These are phyloP conservation scores for Colletotrichum sidae DNA, from an alignment of 2,329 filamentous ascomycete genomes.

Conservation along the genomic window DNA sequence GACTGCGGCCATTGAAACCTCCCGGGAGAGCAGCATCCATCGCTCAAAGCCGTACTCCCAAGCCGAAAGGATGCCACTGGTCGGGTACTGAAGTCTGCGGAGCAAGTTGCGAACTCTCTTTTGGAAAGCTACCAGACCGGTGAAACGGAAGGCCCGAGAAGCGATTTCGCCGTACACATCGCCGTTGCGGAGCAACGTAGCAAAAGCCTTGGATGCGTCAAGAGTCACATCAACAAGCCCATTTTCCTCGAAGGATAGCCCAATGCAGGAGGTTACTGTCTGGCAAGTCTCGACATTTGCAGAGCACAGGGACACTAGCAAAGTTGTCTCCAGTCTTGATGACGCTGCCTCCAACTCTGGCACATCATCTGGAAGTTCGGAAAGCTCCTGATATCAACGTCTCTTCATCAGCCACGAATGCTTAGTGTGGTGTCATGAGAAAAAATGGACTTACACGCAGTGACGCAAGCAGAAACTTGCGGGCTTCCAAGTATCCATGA, in stretches of 20 bases:
- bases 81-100: conserved; percentile 70
- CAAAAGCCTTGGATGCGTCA: conserved; percentile 61
- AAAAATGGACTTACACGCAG: conserved; percentile 54
- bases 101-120: conserved; percentile 72
- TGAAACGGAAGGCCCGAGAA: conserved; percentile 73
- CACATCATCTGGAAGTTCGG: conserved; percentile 64
- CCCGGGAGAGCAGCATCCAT: conserved; percentile 73
- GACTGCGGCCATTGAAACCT: conserved; percentile 65
- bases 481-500: conserved; percentile 67
- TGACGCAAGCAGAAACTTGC: conserved; percentile 63
- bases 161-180: conserved; percentile 72
- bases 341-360: conserved; percentile 64
- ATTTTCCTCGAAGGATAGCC: conserved; percentile 72
- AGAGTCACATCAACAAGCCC: conserved; percentile 63
- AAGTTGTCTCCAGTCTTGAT: conserved; percentile 70
- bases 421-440: background rate
- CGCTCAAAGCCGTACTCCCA: conserved; percentile 75
- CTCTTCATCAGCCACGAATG: background rate
- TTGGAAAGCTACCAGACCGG: conserved; percentile 76
- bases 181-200: conserved; percentile 69
- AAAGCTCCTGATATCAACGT: conserved; percentile 59
- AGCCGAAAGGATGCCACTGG: conserved; percentile 73
- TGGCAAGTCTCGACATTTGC: conserved; percentile 74
- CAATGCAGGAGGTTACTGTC: conserved; percentile 71
- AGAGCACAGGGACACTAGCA: conserved; percentile 74